phyloP scores from a whole-genome alignment of 352 stramenopile species.

The Phytophthora ramorum region DNA sequence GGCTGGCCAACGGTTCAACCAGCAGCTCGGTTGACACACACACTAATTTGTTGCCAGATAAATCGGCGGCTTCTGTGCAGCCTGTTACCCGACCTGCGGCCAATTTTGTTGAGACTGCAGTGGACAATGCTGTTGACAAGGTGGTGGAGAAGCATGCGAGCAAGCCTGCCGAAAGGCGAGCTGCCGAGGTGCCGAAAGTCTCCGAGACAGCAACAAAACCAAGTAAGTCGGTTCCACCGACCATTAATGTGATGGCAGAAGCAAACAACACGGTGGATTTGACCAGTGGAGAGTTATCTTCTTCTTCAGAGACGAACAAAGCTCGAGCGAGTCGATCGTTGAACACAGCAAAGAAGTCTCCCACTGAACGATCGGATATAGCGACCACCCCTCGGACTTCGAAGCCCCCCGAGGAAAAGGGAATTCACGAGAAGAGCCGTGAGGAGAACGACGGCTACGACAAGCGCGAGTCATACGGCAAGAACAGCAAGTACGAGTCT shows the following conservation, averaged over 20 bases:
- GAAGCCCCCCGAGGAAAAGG: conserved; percentile 9
- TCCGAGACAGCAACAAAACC: neutral
- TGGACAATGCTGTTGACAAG: conserved; percentile 1
- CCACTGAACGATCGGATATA: conserved; percentile 10
- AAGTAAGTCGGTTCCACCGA: conserved; percentile 1
- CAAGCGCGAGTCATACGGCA: conserved; percentile 6
- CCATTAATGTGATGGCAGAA: conserved; percentile 22
- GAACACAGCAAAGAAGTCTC: conserved; percentile 16
- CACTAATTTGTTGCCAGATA: conserved; percentile 4
- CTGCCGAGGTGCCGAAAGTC: conserved; percentile 9
- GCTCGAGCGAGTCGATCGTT: conserved; percentile 1
- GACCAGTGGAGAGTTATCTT: conserved; percentile 20
- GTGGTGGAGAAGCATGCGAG: neutral
- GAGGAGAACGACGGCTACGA: conserved; percentile 24
- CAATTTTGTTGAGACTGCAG: neutral
- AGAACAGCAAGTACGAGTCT: conserved; percentile 8
- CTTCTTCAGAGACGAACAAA: conserved; percentile 8
- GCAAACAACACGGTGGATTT: conserved; percentile 28
- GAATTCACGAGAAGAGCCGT: conserved; percentile 12
- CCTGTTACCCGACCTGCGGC: conserved; percentile 2
- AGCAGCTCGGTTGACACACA: conserved; percentile 12
- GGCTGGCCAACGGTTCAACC: neutral
- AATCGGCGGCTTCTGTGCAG: conserved; percentile 6
- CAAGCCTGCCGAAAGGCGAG: conserved; percentile 11
- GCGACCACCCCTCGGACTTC: conserved; percentile 5